Evolutionary conservation across 805 yeast genomes (phyloP).

Genomic region (Wickerhamomyces subpelliculosus): DNA sequence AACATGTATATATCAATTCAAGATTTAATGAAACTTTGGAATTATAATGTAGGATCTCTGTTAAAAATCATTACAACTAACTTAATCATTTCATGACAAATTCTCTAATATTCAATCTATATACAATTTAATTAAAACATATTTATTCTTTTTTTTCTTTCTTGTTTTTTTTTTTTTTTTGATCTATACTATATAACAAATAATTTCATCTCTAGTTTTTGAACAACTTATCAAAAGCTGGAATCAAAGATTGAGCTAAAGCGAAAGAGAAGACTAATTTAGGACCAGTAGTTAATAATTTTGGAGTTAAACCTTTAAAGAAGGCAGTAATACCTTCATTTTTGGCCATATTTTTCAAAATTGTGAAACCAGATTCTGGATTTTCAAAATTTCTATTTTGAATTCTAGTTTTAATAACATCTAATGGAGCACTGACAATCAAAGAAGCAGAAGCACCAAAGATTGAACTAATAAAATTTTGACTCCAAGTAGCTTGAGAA

Average conservation of each 20-base stretch:
- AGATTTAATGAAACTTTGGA: too few relatives aligned
- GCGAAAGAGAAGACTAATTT: slow-evolving; percentile 98
- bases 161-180: too few relatives aligned
- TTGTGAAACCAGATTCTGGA: slow-evolving; percentile 90
- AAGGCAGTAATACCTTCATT: slow-evolving; percentile 87
- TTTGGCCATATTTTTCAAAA: slow-evolving; percentile 85
- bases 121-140: slow-evolving; percentile 4
- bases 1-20: neutral
- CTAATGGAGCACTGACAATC: slow-evolving; percentile 95
- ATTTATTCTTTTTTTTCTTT: too few relatives aligned
- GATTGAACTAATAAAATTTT: slow-evolving; percentile 91
- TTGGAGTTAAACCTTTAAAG: slow-evolving; percentile 96
- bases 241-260: slow-evolving; percentile 92
- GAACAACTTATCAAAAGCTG: slow-evolving; percentile 80
- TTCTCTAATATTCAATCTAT: slow-evolving; percentile 1
- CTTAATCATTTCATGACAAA: too few relatives aligned
- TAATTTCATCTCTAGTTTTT: slow-evolving; percentile 15
- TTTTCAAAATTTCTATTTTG: slow-evolving; percentile 95
- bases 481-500: slow-evolving; percentile 87
- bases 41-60: too few relatives aligned
- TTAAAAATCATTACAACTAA: too few relatives aligned
- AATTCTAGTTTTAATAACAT: slow-evolving; percentile 96
- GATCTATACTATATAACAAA: too few relatives aligned
- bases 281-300: slow-evolving; percentile 95
- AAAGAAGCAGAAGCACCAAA: slow-evolving; percentile 96